Conservation (phyloP, 495 filamentous ascomycete genomes). For the Hypomontagnella monticulosa region DNA sequence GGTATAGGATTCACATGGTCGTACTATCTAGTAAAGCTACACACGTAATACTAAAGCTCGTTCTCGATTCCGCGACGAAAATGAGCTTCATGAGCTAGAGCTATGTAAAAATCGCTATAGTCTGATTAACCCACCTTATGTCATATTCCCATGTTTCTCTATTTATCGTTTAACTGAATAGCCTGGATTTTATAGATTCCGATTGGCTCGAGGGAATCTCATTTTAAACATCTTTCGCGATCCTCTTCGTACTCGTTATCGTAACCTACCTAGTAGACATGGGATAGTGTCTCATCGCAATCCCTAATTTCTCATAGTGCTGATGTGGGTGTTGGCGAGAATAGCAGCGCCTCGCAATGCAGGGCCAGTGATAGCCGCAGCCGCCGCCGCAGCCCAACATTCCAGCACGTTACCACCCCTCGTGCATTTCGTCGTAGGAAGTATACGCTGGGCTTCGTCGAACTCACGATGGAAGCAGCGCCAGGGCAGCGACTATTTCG, state of each 20-base stretch:
- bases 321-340: constrained; percentile 38
- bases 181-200: neutral
- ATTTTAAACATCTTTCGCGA: constrained; percentile 4
- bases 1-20: too few species aligned
- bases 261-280: constrained; percentile 14
- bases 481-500: constrained; percentile 75
- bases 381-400: constrained; percentile 7
- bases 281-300: constrained; percentile 30
- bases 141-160: too few species aligned
- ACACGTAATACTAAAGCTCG: too few species aligned
- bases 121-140: too few species aligned
- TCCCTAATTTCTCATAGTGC: constrained; percentile 6
- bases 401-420: neutral
- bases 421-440: constrained; percentile 13
- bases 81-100: too few species aligned
- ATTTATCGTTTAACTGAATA: neutral
- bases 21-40: too few species aligned
- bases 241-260: constrained; percentile 7
- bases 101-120: too few species aligned
- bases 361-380: constrained; percentile 29
- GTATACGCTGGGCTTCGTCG: constrained; percentile 63
- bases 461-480: constrained; percentile 84
- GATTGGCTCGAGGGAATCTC: neutral
- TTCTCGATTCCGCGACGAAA: too few species aligned
- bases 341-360: constrained; percentile 40